Base-by-base conservation (phyloP, 148 eudicot genomes). In the Fagopyrum esculentum region DNA sequence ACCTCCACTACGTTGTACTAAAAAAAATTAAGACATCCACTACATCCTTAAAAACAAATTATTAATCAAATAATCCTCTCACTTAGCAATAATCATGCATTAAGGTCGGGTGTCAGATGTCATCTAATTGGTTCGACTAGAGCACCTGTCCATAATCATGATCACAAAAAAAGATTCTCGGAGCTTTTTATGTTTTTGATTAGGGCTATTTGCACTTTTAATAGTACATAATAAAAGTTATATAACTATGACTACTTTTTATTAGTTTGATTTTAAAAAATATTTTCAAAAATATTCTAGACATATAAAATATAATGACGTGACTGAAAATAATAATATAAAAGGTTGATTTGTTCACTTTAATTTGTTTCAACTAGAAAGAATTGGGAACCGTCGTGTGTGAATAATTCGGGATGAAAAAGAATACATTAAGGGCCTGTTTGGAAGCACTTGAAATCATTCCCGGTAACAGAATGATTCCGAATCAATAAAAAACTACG, bases 131-230 rank as follows among this genome's bases (percentile, higher is more conserved):
- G 70, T 64, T 64, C 46, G 70, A 35, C 45, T 45, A 35, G 45
- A 30, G 43, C 70, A 64, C 45, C 45, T 64, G 70, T 64, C 70
- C 70, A 64, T 13, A 64, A 64, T 64, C 70, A 64, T 64, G 70
- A 30, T 64, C 70, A 64, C 70, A 64, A 40, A 64, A 35, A 35
- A 64, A 64, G 70, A 64, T 64, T 64, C 70, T 64, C 70, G 70
- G 70, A 64, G 70, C 45, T 35, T 64, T 64, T 64, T 64, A 64
- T 64, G 70, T 64, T 64, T 40, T 64, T 64, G 40, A 60, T 6
- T 60, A 0, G 66, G 66, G 13, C 29, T 19, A 60, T 19, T 60
- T 22, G 4, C 40, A 60, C 40, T 60, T 7, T 60, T n/a, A 49
- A 49, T 49, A 49, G 9, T 49, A 8, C 12, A 9, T 9, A 49